Conservation (phyloP, 2,329 filamentous ascomycete species). For the Hypoxylon sp. region DNA sequence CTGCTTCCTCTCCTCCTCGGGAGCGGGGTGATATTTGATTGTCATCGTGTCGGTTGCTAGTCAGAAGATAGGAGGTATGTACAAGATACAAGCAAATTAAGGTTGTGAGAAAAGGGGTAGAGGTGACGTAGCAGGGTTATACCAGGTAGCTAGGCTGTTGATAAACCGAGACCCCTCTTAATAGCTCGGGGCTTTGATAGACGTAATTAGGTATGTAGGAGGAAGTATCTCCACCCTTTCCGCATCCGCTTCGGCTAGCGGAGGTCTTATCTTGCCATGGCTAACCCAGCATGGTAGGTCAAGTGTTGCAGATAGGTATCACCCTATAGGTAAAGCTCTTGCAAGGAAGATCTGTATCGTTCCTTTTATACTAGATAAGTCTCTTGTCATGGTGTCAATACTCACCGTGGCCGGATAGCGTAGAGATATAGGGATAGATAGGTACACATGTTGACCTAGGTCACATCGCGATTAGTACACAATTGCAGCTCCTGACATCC, state of each 20-base stretch:
- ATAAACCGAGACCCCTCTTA: not conserved
- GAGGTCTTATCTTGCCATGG: conserved; percentile 3
- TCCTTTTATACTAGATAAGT: no score
- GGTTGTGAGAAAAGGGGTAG: not conserved
- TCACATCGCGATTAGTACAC: not conserved
- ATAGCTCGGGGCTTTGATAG: not conserved
- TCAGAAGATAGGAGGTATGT: no score
- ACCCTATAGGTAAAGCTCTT: not conserved
- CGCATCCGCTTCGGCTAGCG: conserved; percentile 29
- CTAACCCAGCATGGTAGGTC: not conserved
- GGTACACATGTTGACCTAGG: no score
- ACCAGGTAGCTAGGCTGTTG: not conserved
- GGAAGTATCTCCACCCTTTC: conserved; percentile 5
- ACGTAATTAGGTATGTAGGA: not conserved
- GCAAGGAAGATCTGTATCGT: no score
- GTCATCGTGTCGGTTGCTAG: conserved; percentile 24
- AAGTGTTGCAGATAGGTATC: not conserved
- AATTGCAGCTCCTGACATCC: not conserved
- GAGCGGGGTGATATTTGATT: conserved; percentile 19
- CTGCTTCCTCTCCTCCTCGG: conserved; percentile 3
- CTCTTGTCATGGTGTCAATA: no score
- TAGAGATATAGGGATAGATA: no score
- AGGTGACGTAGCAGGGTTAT: not conserved
- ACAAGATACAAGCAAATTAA: no score
- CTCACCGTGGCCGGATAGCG: no score